A percentile compares a stretch with the other conserved stretches of the same genome.
These are phyloP conservation scores for Penicillium bovifimosum DNA, from an alignment of 495 filamentous ascomycete species.

Conservation along the genomic window DNA sequence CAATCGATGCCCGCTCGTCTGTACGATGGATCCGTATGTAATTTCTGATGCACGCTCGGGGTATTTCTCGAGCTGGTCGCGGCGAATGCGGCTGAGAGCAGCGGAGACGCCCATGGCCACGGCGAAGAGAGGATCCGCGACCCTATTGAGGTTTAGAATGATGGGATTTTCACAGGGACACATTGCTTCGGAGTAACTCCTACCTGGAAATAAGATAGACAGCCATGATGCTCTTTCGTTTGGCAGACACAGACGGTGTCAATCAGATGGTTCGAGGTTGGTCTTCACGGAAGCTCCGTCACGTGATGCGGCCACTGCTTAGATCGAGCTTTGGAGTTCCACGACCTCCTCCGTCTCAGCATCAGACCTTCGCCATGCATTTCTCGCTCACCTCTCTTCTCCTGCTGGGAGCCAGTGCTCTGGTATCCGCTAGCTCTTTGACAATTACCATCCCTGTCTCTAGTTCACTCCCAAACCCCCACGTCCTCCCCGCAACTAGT, in stretches of 20 bases:
- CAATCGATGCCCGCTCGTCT: constrained; percentile 29
- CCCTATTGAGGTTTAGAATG: constrained; percentile 36
- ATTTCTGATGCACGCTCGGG: constrained; percentile 32
- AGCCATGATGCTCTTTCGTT: constrained; percentile 21
- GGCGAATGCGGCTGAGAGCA: constrained; percentile 55
- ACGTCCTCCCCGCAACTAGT: constrained; percentile 39
- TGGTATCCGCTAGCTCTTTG: constrained; percentile 16
- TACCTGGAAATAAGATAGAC: constrained; percentile 43
- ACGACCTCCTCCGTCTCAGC: background rate
- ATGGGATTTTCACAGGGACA: background rate
- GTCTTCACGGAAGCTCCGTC: background rate
- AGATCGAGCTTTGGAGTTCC: background rate
- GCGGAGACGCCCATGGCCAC: constrained; percentile 67
- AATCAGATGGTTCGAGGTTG: background rate
- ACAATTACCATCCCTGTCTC: constrained; percentile 47
- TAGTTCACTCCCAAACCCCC: constrained; percentile 34
- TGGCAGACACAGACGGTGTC: background rate
- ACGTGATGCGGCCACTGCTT: background rate
- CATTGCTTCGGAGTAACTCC: background rate
- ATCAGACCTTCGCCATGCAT: background rate
- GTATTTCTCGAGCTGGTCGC: constrained; percentile 67
- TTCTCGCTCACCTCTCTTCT: constrained; percentile 1
- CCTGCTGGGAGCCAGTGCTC: background rate
- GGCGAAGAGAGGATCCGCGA: constrained; percentile 83
- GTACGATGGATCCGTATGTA: constrained; percentile 25